Evolutionary conservation across 345 rosid genomes (phyloP).

Genomic region (Firmiana major): DNA sequence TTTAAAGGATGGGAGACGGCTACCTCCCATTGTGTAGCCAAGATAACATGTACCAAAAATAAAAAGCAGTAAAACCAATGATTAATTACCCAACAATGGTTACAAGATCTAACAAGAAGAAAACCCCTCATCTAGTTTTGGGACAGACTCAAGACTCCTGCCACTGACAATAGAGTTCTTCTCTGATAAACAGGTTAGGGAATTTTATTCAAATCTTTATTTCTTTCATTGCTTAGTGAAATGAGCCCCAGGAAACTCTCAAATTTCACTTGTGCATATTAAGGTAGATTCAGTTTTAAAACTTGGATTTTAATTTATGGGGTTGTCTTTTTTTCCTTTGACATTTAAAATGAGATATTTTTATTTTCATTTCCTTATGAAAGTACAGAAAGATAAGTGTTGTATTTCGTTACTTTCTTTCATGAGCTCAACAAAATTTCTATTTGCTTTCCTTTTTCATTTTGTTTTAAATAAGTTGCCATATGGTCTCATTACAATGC

Average conservation of each 20-base stretch:
- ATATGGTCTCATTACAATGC: not conserved
- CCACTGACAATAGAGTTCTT: not conserved
- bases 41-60: no score
- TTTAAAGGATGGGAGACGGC: not conserved
- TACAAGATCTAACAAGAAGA: not conserved
- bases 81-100: no score
- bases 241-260: not conserved
- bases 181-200: not conserved
- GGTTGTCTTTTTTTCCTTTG: not conserved
- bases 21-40: no score
- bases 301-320: not conserved
- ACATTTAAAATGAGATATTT: not conserved
- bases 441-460: no score
- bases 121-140: not conserved
- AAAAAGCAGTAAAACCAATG: not conserved
- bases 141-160: not conserved
- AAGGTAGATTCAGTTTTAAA: not conserved
- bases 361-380: not conserved
- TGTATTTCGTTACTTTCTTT: not conserved
- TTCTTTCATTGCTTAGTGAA: not conserved
- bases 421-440: not conserved
- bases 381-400: not conserved
- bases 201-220: not conserved
- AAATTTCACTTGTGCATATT: not conserved
- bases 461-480: no score